Evolutionary conservation across 2,329 filamentous ascomycete genomes (phyloP).

Genomic region (Sclerotinia nivalis): DNA sequence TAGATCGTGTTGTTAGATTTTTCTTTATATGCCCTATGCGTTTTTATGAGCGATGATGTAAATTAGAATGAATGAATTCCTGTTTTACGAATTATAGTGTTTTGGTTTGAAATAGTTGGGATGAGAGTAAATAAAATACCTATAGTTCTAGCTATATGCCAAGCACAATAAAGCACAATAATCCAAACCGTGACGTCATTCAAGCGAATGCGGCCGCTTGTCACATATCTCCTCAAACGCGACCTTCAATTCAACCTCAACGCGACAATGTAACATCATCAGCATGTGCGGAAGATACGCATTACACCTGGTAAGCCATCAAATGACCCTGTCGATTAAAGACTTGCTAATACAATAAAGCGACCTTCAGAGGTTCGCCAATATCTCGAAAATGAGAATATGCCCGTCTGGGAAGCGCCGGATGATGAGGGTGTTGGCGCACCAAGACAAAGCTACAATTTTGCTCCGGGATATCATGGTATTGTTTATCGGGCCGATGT

Average conservation of each 20-base stretch:
- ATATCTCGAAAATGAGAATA: constrained; percentile 71
- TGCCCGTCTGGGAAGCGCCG: constrained; percentile 71
- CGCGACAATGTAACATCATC: constrained; percentile 7
- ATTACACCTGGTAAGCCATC: constrained; percentile 35
- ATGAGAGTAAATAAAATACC: not conserved
- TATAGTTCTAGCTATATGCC: too few species aligned
- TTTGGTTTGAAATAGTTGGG: not conserved
- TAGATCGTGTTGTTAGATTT: too few species aligned
- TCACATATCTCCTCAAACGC: not conserved
- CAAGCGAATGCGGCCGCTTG: not conserved
- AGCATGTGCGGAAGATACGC: constrained; percentile 42
- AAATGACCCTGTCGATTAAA: not conserved
- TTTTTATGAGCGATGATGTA: too few species aligned
- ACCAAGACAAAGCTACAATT: constrained; percentile 81
- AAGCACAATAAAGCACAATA: not conserved
- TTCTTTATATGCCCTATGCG: too few species aligned
- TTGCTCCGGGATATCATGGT: constrained; percentile 84
- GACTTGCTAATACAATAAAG: constrained; percentile 47
- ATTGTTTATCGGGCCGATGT: constrained; percentile 81
- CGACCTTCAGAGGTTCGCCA: constrained; percentile 73
- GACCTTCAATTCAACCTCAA: constrained; percentile 8
- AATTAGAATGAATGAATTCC: too few species aligned
- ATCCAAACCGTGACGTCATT: not conserved
- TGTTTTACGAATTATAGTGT: too few species aligned
- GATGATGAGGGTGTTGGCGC: constrained; percentile 61